Evolutionary conservation across 148 eudicot genomes (phyloP), one percentile per base, ranked within the genome.

Genomic region (Polygonum aviculare): DNA sequence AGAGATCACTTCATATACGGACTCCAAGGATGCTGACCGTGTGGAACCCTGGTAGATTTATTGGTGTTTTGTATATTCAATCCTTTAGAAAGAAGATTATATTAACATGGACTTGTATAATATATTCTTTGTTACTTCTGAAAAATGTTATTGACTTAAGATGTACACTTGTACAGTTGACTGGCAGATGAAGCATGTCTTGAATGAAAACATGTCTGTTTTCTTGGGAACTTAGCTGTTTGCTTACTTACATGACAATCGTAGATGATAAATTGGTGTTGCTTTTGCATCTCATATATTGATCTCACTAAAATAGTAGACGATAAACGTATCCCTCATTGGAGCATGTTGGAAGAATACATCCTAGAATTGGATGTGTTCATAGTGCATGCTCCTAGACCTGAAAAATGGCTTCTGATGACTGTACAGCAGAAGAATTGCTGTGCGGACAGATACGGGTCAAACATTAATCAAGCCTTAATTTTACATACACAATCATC

Each of bases 391-490:
- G 92, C 92, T 86, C 93, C 88, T 57, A 90, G 40, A 91, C 11
- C 80, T 62, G 80, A 15, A 35, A 71, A 73, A 52, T 91, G 97
- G 87, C 92, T 85, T 91, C 86, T 89, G 93, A 86, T 91, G 93
- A 91, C 97, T 81, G 85, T 89, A 82, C 90, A 88, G 84, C 72
- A 89, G 72, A 67, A 91, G 97, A 70, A 40, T 79, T 79, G 80
- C 85, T 86, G 93, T 89, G 93, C 85, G 91, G 97, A 89, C 93
- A 89, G 91, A 89, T 91, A 91, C 89, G 91, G 90, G 90, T 83
- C 93, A 79, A 55, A 91, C 76, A 89, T 78, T 74, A 36, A 52
- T 45, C 45, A 67, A 36, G 11, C 72, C 19, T 65, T 22, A 22
- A 22, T 60, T 31, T 9, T 10, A 22, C 31, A 3, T 9, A 1